Base-by-base conservation (phyloP, 2,329 filamentous ascomycete species). In the Paracorniculantispora psalliotae region DNA sequence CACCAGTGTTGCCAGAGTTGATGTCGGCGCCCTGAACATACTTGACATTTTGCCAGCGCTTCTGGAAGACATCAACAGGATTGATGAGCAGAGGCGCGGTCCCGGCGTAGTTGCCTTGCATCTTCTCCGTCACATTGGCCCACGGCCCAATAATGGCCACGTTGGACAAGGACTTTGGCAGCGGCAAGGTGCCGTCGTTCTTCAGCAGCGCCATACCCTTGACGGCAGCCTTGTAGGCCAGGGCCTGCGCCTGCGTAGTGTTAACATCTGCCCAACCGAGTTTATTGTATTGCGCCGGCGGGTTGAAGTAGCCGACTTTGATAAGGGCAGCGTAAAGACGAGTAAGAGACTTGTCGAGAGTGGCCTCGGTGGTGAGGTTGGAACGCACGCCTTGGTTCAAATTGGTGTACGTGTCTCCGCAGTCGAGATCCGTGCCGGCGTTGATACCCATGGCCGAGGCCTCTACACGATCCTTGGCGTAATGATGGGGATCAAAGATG, bases 291-390 rank as follows among this genome's bases (percentile, higher is more conserved):
- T 66, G 53, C 1, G 58, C 72, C 65, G n/a, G 73, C 1, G 75
- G 66, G 63, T 86, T 81, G 61, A 87, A 87, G 66, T 83, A 85
- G 2, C 84, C 84, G 0, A 80, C 73, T 2, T 76, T 75, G 15
- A 86, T 75, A 6, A 87, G 76, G 0, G 78, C 79, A 8, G 77
- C 73, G 63, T 84, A 86, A 17, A 80, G 74, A 5, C 84, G 77
- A 7, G 73, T 73, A 0, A 85, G 69, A 0, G 82, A 76, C 21
- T 69, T 69, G 60, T 85, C 79, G 6, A 63, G 47, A 2, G 47
- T 50, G 2, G 59, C 54, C 19, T 63, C 56, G 6, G 4, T 84
- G 66, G 15, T 75, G 73, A 0, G 75, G 69, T 56, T 77, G 71
- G 56, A 75, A 26, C 76, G 60, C 80, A 74, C 21, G 76, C 71